These are phyloP conservation scores for Pseudogymnoascus sp. DNA, from an alignment of 2,329 filamentous ascomycete species.

Conservation along the genomic window DNA sequence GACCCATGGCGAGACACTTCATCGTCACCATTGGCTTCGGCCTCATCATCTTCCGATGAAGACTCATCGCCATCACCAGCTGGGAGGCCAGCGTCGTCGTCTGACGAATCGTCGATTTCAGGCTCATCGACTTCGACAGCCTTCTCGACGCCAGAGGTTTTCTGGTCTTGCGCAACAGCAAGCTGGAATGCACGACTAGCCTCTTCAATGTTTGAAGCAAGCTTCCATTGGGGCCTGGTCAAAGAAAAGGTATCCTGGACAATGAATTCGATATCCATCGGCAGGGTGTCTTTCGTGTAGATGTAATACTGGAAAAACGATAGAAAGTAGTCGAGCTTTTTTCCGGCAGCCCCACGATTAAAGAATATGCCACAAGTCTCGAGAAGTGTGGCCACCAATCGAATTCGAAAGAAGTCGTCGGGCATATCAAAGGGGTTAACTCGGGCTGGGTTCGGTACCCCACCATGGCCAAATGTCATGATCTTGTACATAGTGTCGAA, in stretches of 20 bases:
- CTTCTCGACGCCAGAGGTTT: constrained; percentile 64
- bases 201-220: constrained; percentile 72
- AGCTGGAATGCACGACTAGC: constrained; percentile 76
- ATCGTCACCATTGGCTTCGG: constrained; percentile 39
- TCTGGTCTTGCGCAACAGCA: constrained; percentile 84
- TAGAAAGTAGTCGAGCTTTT: constrained; percentile 96
- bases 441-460: constrained; percentile 70
- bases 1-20: constrained; percentile 45
- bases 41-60: constrained; percentile 39
- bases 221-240: constrained; percentile 86
- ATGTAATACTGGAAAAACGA: constrained; percentile 98
- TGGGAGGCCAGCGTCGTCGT: constrained; percentile 52
- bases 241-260: constrained; percentile 84
- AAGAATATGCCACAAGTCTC: constrained; percentile 97
- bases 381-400: constrained; percentile 77
- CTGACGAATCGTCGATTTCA: constrained; percentile 61
- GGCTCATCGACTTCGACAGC: constrained; percentile 62
- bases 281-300: constrained; percentile 76
- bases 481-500: constrained; percentile 95
- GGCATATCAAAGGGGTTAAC: constrained; percentile 74
- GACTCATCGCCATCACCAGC: constrained; percentile 38
- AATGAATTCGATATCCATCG: constrained; percentile 96
- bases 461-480: constrained; percentile 83
- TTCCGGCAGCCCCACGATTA: constrained; percentile 83
- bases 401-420: constrained; percentile 94